These are phyloP conservation scores for Lomentospora prolificans DNA, from an alignment of 2,329 filamentous ascomycete genomes.

Conservation along the genomic window DNA sequence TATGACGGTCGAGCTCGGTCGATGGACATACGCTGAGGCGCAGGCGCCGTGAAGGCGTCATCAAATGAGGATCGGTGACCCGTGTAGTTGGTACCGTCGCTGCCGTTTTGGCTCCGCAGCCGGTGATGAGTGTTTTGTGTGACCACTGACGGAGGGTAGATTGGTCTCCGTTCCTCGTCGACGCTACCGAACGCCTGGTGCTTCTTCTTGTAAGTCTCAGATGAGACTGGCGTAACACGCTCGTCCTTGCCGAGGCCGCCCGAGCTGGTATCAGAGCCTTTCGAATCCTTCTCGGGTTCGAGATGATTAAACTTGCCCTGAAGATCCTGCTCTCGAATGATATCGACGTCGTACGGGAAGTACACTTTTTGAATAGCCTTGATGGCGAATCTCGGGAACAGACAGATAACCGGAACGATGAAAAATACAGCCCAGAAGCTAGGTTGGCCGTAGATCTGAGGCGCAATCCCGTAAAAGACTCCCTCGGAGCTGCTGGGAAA, in stretches of 20 bases:
- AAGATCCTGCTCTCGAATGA: slow-evolving; percentile 84
- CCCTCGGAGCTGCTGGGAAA: slow-evolving; percentile 30
- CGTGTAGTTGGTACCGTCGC: slow-evolving; percentile 88
- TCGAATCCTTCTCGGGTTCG: slow-evolving; percentile 28
- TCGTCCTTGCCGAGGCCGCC: slow-evolving; percentile 20
- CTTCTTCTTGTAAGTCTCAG: slow-evolving; percentile 34
- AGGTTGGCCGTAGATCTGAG: slow-evolving; percentile 69
- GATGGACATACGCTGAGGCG: slow-evolving; percentile 39
- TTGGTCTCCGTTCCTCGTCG: slow-evolving; percentile 82
- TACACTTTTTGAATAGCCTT: slow-evolving; percentile 92
- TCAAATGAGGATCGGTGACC: slow-evolving; percentile 54
- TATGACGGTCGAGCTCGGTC: slow-evolving; percentile 74
- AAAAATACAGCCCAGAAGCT: slow-evolving; percentile 82
- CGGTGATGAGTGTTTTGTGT: slow-evolving; percentile 65
- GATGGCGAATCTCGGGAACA: slow-evolving; percentile 78
- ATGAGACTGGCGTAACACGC: slow-evolving; percentile 29
- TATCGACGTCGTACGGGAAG: slow-evolving; percentile 86
- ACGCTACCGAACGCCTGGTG: slow-evolving; percentile 53
- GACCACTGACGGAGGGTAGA: slow-evolving; percentile 85
- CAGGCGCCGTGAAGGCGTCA: slow-evolving; percentile 9
- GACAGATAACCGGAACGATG: slow-evolving; percentile 68
- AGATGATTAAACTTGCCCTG: slow-evolving; percentile 75
- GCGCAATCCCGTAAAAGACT: slow-evolving; percentile 64
- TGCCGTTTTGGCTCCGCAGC: slow-evolving; percentile 78
- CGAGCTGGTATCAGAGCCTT: slow-evolving; percentile 22